These are phyloP conservation scores for Nitzschia inconspicua DNA, from an alignment of 108 stramenopile genomes.

Conservation along the genomic window DNA sequence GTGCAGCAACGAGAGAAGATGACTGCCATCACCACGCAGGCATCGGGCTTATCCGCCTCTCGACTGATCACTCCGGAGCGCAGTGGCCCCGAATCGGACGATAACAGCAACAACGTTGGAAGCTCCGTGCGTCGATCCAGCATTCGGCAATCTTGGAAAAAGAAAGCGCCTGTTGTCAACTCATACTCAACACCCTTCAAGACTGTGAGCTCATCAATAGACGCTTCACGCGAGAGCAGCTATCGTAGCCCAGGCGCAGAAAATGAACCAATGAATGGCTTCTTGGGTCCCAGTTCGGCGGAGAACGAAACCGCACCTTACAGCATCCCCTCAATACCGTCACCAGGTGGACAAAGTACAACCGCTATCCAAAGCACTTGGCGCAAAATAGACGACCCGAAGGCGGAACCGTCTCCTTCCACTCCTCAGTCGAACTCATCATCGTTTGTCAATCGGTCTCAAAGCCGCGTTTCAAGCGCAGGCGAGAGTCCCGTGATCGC, in stretches of 20 bases:
- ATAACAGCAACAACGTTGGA: background rate
- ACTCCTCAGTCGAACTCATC: too few relatives aligned
- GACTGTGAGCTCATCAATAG: background rate
- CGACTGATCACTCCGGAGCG: background rate
- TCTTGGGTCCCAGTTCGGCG: too few relatives aligned
- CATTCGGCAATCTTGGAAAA: slow-evolving; percentile 6
- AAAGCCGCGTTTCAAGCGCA: background rate
- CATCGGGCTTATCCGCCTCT: background rate
- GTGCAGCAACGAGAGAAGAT: slow-evolving; percentile 14
- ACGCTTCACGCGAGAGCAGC: too few relatives aligned
- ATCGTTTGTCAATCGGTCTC: too few relatives aligned
- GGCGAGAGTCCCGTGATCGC: background rate
- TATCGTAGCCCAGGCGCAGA: too few relatives aligned
- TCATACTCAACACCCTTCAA: background rate
- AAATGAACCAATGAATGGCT: too few relatives aligned
- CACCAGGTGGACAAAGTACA: too few relatives aligned
- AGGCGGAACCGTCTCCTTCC: too few relatives aligned
- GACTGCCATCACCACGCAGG: slow-evolving; percentile 1
- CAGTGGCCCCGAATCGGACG: background rate
- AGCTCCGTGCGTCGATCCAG: background rate
- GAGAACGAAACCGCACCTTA: too few relatives aligned
- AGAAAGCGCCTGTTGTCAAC: background rate
- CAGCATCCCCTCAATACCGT: too few relatives aligned
- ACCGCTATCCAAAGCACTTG: too few relatives aligned
- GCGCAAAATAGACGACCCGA: background rate